Evolutionary conservation across 2,329 filamentous ascomycete genomes (phyloP), one percentile per base, ranked within the genome.

Genomic region (Venturia pyrina): DNA sequence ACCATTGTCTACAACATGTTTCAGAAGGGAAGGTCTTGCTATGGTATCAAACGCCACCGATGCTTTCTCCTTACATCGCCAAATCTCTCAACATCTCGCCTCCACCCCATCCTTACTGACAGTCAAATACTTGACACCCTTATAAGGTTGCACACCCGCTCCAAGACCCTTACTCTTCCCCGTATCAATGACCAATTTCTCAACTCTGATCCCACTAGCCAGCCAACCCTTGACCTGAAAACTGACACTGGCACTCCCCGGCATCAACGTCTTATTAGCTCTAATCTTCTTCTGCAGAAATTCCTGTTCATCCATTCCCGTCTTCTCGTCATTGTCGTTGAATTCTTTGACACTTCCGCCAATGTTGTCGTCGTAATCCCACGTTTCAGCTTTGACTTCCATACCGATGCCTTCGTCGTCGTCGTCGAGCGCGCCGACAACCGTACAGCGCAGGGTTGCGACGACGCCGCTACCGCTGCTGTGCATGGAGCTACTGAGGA

Each of bases 91-190:
- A 69, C 79, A 80, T 66, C 79, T 73, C 62, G 77, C 72, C 69
- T 83, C 82, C 5, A 84, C 75, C 0, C 86, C 86, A 69, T 79
- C 79, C 66, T 78, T 77, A 73, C 84, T 86, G 15, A 87, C 83
- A 70, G 93, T 97, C 71, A 99, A 75, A 77, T 99, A 99, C 78
- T 99, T 99, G 70, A 99, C 95, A 1, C 95, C 95, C 78, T 98
- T 99, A 78, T 96, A 98, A 32, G 95, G 95, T 78, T 92, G 96
- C 48, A 98, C 87, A 2, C 89, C 87, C 70, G 96, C 91, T 0
- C 91, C 91, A 59, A 99, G 72, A 0, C 95, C 95, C 66, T 88
- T 85, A 76, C 91, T 96, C 78, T 88, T 92, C 75, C 90, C 88
- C n/a, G 85, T 81, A 74, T 88, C 85, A 17, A 88, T 76, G n/a